Conservation (phyloP, 1,139 yeast species). For the Blastobotrys aristatus region DNA sequence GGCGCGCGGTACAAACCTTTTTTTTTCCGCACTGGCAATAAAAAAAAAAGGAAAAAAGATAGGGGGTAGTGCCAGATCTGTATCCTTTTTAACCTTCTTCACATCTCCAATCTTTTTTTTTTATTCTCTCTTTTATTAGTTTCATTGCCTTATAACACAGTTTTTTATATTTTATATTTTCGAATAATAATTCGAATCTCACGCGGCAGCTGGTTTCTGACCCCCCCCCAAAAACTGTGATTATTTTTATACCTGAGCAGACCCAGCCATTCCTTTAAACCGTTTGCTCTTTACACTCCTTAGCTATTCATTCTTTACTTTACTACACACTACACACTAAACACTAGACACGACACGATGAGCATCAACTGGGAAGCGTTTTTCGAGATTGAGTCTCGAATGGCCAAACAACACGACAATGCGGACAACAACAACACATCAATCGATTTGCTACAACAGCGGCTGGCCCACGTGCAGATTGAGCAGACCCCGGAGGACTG, state of each 20-base stretch:
- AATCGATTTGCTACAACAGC: constrained; percentile 9
- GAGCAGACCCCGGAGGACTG: constrained; percentile 14
- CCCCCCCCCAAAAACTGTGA: background rate
- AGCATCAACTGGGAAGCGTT: constrained; percentile 11
- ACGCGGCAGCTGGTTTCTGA: background rate
- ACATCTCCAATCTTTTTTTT: background rate
- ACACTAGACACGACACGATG: background rate
- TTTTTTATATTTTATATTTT: no score
- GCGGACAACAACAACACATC: constrained; percentile 1
- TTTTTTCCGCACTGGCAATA: background rate
- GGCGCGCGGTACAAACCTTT: background rate
- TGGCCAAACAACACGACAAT: background rate
- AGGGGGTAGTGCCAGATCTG: background rate
- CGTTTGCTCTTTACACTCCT: background rate
- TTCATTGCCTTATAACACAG: background rate
- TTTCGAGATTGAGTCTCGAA: constrained; percentile 10
- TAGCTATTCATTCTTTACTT: background rate
- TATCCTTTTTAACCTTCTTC: background rate
- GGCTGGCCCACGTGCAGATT: constrained; percentile 9
- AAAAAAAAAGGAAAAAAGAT: background rate
- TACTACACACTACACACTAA: background rate
- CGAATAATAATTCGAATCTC: background rate
- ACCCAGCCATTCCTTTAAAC: background rate
- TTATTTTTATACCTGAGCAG: background rate
- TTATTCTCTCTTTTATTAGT: background rate